phyloP scores from a whole-genome alignment of 805 yeast species.

The Starmerella etchellsii region DNA sequence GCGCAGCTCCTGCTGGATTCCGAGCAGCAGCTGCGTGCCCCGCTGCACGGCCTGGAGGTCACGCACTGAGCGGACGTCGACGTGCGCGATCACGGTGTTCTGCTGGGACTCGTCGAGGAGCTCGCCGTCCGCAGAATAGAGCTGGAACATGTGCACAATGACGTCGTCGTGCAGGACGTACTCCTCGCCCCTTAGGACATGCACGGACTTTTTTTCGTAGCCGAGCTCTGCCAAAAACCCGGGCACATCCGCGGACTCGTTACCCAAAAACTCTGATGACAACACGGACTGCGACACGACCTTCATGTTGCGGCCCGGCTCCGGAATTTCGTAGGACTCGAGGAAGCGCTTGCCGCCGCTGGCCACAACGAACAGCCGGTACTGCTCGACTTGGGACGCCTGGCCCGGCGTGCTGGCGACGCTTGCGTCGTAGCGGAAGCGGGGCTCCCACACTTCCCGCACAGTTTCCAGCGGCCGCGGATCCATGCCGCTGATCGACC shows the following conservation, averaged over 20 bases:
- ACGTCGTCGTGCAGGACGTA: conserved; percentile 45
- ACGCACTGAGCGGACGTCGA: conserved; percentile 58
- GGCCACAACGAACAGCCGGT: conserved; percentile 22
- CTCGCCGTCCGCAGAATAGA: conserved; percentile 23
- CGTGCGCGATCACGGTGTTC: conserved; percentile 42
- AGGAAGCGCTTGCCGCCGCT: conserved; percentile 8
- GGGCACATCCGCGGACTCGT: conserved; percentile 26
- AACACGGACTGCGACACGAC: conserved; percentile 55
- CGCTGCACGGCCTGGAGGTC: conserved; percentile 60
- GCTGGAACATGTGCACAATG: conserved; percentile 42
- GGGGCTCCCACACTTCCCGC: conserved; percentile 27
- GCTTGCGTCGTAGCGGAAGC: conserved; percentile 22
- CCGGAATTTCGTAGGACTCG: conserved; percentile 28
- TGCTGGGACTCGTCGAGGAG: conserved; percentile 24
- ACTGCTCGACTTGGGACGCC: conserved; percentile 25
- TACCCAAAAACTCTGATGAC: conserved; percentile 32
- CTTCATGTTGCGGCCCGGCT: conserved; percentile 31
- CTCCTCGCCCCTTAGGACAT: conserved; percentile 47
- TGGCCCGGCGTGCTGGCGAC: conserved; percentile 27
- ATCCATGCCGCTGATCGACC: conserved; percentile 30
- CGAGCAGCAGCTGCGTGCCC: conserved; percentile 50
- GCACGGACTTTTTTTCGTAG: conserved; percentile 50
- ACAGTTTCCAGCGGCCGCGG: conserved; percentile 22
- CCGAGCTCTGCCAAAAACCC: conserved; percentile 51
- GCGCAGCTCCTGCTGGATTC: conserved; percentile 49